Conservation (phyloP, 768 basidiomycete genomes). For the Candolleomyces aberdarensis region DNA sequence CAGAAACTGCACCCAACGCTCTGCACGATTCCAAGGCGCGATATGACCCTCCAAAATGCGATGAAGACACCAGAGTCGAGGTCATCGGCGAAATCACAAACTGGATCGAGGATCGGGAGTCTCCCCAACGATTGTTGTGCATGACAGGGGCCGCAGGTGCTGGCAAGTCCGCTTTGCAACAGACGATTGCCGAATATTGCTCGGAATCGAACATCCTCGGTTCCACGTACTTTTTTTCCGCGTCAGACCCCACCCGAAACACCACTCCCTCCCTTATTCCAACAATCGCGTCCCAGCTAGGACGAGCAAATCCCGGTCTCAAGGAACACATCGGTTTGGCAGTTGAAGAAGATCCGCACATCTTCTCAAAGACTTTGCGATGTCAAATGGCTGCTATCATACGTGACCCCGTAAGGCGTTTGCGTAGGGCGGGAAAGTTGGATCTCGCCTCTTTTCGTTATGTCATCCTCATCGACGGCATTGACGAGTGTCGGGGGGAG, state of each 20-base stretch:
- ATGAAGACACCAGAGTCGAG: slow-evolving; percentile 5
- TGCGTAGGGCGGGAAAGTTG: neutral
- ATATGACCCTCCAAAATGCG: slow-evolving; percentile 8
- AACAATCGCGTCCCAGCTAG: slow-evolving; percentile 12
- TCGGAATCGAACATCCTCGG: slow-evolving; percentile 1
- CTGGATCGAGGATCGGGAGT: slow-evolving; percentile 1
- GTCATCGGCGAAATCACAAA: neutral
- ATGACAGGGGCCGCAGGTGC: slow-evolving; percentile 1
- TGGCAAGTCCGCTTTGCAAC: slow-evolving; percentile 6
- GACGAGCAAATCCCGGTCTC: neutral
- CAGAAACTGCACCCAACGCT: neutral
- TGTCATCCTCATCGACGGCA: slow-evolving; percentile 9
- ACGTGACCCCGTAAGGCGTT: neutral
- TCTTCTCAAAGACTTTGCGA: neutral
- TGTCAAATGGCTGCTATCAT: slow-evolving; percentile 8
- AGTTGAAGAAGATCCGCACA: neutral
- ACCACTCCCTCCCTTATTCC: slow-evolving; percentile 5
- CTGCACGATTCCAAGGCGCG: slow-evolving; percentile 1
- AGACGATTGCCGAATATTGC: slow-evolving; percentile 8
- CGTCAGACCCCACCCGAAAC: slow-evolving; percentile 1
- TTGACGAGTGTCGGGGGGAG: slow-evolving; percentile 14
- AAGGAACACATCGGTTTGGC: neutral
- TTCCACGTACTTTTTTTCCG: slow-evolving; percentile 11
- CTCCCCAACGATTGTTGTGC: neutral
- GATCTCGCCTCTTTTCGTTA: neutral